phyloP scores from a whole-genome alignment of 2,329 filamentous ascomycete genomes.

The Microthyrium microscopicum region DNA sequence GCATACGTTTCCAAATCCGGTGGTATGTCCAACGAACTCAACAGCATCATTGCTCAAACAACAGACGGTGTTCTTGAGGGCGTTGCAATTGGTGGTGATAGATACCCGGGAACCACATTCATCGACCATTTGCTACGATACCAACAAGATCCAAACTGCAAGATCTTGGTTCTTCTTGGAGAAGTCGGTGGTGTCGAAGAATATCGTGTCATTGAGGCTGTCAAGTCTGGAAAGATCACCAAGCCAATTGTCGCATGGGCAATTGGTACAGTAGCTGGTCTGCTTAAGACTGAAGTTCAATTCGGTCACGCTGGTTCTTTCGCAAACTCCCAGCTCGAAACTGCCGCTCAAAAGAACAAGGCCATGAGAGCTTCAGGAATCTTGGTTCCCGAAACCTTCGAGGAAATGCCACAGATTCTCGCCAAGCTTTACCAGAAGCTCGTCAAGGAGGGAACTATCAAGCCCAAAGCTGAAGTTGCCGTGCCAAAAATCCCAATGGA shows the following conservation, averaged over 20 bases:
- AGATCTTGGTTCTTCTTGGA: conserved; percentile 88
- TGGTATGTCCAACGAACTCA: conserved; percentile 99
- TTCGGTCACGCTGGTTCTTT: conserved; percentile 98
- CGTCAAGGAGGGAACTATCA: conserved; percentile 69
- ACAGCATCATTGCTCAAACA: conserved; percentile 96
- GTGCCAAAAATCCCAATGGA: conserved; percentile 99
- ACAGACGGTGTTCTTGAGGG: conserved; percentile 98
- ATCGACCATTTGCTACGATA: conserved; percentile 97
- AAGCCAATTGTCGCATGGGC: conserved; percentile 99
- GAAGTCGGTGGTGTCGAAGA: conserved; percentile 99
- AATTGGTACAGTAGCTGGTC: conserved; percentile 95
- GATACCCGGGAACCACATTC: conserved; percentile 97
- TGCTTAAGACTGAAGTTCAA: conserved; percentile 99
- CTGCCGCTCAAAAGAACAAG: conserved; percentile 91
- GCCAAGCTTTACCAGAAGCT: conserved; percentile 75
- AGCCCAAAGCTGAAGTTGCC: conserved; percentile 71
- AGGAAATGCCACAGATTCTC: conserved; percentile 72
- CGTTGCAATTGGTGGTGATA: conserved; percentile 97
- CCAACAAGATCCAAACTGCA: conserved; percentile 92
- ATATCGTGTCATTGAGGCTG: conserved; percentile 97
- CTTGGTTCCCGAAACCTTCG: conserved; percentile 87
- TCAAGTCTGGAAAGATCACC: conserved; percentile 85
- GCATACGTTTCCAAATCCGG: conserved; percentile 99
- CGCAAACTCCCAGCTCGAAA: conserved; percentile 98
- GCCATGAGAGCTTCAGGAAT: conserved; percentile 90